Evolutionary conservation across 139 green algal genomes (phyloP).

Genomic region (Chlamydomonas sp.): DNA sequence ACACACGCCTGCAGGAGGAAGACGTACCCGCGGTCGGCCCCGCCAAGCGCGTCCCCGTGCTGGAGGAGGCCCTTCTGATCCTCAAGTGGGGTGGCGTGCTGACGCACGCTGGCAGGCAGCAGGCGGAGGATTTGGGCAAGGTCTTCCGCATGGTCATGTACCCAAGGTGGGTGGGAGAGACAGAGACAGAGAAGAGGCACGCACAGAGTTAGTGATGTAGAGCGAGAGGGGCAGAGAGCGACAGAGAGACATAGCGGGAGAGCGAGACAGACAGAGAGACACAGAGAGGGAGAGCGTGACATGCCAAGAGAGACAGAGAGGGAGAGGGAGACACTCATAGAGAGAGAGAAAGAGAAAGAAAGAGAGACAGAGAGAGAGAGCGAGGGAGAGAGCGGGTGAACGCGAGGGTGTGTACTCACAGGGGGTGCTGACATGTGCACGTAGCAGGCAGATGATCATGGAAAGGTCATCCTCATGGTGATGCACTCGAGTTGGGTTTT

Average conservation of each 20-base stretch:
- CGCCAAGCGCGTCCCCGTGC: no score
- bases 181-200: no score
- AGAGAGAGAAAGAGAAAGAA: slow-evolving; percentile 1
- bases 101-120: slow-evolving; percentile 46
- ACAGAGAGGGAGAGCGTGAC: neutral
- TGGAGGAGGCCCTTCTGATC: slow-evolving; percentile 40
- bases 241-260: no score
- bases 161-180: slow-evolving; percentile 47
- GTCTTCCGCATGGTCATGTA: slow-evolving; percentile 95
- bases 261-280: neutral
- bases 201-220: neutral
- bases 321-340: neutral
- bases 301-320: neutral
- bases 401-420: no score
- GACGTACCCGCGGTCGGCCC: neutral
- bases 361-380: slow-evolving; percentile 4
- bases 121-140: slow-evolving; percentile 84
- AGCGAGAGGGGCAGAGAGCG: neutral
- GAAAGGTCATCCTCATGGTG: no score
- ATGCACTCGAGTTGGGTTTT: no score
- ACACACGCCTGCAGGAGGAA: no score
- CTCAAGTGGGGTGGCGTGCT: slow-evolving; percentile 51
- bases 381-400: no score
- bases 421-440: no score
- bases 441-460: no score